Conservation (phyloP, 306 rosid species). For the Psophocarpus tetragonolobus region DNA sequence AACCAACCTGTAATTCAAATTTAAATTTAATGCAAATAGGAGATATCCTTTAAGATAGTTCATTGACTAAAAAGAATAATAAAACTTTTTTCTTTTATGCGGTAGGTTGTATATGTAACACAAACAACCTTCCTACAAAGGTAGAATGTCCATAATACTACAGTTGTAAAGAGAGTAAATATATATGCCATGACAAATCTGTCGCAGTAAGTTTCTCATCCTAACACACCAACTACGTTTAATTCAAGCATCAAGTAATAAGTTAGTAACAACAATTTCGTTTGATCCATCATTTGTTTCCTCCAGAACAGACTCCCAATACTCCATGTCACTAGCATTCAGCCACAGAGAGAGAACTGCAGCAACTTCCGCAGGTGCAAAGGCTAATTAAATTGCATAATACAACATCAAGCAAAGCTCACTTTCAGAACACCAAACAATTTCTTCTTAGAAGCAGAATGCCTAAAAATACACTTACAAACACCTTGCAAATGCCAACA, state of each 20-base stretch:
- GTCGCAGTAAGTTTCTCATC: background rate
- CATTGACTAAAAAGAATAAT: background rate
- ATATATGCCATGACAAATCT: background rate
- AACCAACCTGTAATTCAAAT: no score
- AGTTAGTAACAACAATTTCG: conserved; percentile 18
- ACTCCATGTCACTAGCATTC: background rate
- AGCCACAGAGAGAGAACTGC: conserved; percentile 10
- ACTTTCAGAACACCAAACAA: conserved; percentile 67
- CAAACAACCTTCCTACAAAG: background rate
- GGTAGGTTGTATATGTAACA: background rate
- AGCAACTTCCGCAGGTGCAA: conserved; percentile 43
- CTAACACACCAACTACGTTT: conserved; percentile 30
- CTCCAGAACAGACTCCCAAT: background rate
- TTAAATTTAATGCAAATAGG: background rate
- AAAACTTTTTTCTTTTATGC: background rate
- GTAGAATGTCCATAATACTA: background rate
- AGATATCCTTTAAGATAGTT: background rate
- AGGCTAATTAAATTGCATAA: conserved; percentile 49
- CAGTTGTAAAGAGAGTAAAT: background rate
- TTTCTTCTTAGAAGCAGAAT: conserved; percentile 47
- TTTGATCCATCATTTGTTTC: background rate
- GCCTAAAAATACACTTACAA: conserved; percentile 53
- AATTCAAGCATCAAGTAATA: conserved; percentile 29
- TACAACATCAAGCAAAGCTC: conserved; percentile 51
- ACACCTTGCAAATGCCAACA: conserved; percentile 49